phyloP scores from a whole-genome alignment of 371 early-diverging fungal species.

The Mucor velutinosus region DNA sequence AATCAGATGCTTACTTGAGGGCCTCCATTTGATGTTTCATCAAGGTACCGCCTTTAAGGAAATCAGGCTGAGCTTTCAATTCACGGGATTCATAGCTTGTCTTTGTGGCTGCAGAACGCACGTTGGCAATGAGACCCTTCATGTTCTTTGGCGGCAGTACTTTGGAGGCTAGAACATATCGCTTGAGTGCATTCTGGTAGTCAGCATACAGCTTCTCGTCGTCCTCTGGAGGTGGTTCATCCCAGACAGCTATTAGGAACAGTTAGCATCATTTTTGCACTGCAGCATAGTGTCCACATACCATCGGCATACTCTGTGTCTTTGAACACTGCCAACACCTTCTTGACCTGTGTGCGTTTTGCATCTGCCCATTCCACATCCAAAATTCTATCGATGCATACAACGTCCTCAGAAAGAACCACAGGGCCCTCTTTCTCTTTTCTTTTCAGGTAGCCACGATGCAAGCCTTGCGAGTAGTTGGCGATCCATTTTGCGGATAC shows the following conservation, averaged over 20 bases:
- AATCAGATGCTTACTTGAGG: constrained; percentile 59
- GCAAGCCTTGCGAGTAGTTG: constrained; percentile 19
- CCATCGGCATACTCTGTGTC: constrained; percentile 54
- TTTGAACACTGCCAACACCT: constrained; percentile 48
- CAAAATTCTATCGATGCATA: constrained; percentile 50
- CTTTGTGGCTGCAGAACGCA: constrained; percentile 30
- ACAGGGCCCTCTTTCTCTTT: constrained; percentile 9
- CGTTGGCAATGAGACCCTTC: constrained; percentile 35
- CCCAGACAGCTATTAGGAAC: constrained; percentile 32
- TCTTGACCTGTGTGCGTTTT: constrained; percentile 23
- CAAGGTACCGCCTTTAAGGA: constrained; percentile 66
- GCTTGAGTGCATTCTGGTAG: constrained; percentile 40
- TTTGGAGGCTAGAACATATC: constrained; percentile 30
- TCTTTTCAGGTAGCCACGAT: constrained; percentile 31
- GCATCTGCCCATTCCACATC: constrained; percentile 44
- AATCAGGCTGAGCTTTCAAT: constrained; percentile 64
- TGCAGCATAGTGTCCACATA: constrained; percentile 10
- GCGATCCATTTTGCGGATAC: constrained; percentile 53
- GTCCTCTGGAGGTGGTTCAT: constrained; percentile 30
- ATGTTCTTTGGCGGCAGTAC: constrained; percentile 41
- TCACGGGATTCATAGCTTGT: constrained; percentile 44
- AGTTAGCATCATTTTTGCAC: not conserved
- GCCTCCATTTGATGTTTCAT: constrained; percentile 88
- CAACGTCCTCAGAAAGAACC: constrained; percentile 34
- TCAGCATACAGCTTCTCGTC: constrained; percentile 39